A percentile compares a stretch with the other conserved stretches of the same genome.
These are phyloP conservation scores for Aureobasidium vineae DNA, from an alignment of 2,329 filamentous ascomycete genomes.

Conservation along the genomic window DNA sequence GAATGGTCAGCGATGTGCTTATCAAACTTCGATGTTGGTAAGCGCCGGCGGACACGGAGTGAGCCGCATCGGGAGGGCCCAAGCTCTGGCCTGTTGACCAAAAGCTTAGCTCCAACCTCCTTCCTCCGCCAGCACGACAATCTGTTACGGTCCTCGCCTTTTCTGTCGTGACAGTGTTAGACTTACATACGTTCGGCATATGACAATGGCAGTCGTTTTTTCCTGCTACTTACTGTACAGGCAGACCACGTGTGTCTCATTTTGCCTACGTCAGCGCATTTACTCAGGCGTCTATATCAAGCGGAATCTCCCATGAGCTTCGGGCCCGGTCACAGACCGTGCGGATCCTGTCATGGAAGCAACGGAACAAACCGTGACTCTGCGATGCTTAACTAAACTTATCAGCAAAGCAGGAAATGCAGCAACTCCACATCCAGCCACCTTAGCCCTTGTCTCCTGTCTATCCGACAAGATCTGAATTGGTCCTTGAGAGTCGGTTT, in stretches of 20 bases:
- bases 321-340: constrained; percentile 14
- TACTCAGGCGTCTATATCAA: not conserved
- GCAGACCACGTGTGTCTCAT: not conserved
- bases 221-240: not conserved
- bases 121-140: not conserved
- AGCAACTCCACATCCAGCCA: not conserved
- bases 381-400: not conserved
- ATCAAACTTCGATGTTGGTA: constrained; percentile 23
- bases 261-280: not conserved
- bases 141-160: not conserved
- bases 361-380: constrained; percentile 3
- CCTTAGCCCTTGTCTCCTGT: not conserved
- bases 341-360: not conserved
- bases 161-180: not conserved
- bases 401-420: not conserved
- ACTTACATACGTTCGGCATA: not conserved
- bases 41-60: constrained; percentile 7
- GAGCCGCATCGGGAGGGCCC: not conserved
- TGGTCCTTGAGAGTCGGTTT: constrained; percentile 1
- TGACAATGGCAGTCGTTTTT: not conserved
- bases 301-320: not conserved
- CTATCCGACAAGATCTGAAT: not conserved
- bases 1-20: constrained; percentile 22
- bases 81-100: constrained; percentile 4
- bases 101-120: constrained; percentile 13